phyloP scores from a whole-genome alignment of 768 basidiomycete species.

The Phlegmacium glaucopus region DNA sequence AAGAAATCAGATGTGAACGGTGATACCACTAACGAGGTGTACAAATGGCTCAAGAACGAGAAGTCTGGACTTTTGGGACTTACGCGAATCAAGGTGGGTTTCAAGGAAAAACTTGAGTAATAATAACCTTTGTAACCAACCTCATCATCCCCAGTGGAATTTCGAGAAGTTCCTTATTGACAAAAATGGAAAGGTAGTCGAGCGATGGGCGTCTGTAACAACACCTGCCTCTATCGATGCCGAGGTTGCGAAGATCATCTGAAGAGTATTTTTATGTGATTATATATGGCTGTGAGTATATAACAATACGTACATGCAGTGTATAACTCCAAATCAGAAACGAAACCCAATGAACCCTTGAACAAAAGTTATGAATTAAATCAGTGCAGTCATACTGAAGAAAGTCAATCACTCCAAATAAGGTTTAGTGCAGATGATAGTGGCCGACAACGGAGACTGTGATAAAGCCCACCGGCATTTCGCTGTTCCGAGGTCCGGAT shows the following conservation, averaged over 20 bases:
- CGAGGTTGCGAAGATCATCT: conserved; percentile 62
- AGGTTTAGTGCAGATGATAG: no score
- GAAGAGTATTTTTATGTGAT: no score
- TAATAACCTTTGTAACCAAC: not conserved
- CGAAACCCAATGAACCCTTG: no score
- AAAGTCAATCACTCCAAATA: no score
- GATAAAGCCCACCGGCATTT: no score
- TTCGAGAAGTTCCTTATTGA: conserved; percentile 88
- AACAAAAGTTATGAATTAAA: no score
- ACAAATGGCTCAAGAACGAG: conserved; percentile 79
- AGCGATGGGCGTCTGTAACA: conserved; percentile 77
- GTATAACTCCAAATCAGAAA: no score
- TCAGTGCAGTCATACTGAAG: no score
- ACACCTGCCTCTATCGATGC: conserved; percentile 60
- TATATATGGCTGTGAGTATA: no score
- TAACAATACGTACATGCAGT: no score
- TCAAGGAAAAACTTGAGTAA: not conserved
- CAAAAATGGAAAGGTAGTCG: conserved; percentile 70
- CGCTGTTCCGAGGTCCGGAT: no score
- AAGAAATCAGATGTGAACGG: conserved; percentile 95
- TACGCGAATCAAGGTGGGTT: conserved; percentile 66
- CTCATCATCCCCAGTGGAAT: conserved; percentile 61
- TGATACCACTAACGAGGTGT: conserved; percentile 77
- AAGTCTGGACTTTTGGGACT: conserved; percentile 73
- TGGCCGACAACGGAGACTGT: no score